Evolutionary conservation across 805 yeast species (phyloP).

Genomic region (Phaffomyces thermotolerans): DNA sequence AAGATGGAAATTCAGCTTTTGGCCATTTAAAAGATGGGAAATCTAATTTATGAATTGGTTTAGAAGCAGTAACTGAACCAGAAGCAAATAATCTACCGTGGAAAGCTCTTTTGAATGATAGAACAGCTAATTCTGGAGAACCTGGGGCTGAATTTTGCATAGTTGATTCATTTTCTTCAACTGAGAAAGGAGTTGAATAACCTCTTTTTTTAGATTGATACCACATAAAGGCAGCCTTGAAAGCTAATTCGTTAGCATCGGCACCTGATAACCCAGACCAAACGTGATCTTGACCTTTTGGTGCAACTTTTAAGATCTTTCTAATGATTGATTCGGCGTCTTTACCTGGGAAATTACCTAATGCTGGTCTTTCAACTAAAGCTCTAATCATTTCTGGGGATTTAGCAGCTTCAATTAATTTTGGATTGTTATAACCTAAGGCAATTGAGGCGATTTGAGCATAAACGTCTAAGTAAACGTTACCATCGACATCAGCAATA

Average conservation of each 20-base stretch:
- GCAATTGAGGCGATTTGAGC: slow-evolving; percentile 84
- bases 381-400: slow-evolving; percentile 67
- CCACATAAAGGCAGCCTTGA: slow-evolving; percentile 82
- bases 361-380: slow-evolving; percentile 75
- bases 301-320: slow-evolving; percentile 55
- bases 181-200: slow-evolving; percentile 47
- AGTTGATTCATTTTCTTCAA: slow-evolving; percentile 61
- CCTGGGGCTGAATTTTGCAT: slow-evolving; percentile 87
- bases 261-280: slow-evolving; percentile 84
- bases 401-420: slow-evolving; percentile 57
- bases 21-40: slow-evolving; percentile 97
- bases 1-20: slow-evolving; percentile 83
- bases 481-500: slow-evolving; percentile 76
- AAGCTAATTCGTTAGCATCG: slow-evolving; percentile 84
- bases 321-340: slow-evolving; percentile 51
- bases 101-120: slow-evolving; percentile 85
- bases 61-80: slow-evolving; percentile 85
- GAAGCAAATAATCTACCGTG: slow-evolving; percentile 94
- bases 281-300: slow-evolving; percentile 64
- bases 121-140: slow-evolving; percentile 75
- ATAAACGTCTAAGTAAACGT: slow-evolving; percentile 63
- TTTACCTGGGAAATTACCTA: slow-evolving; percentile 71
- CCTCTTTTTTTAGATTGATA: slow-evolving; percentile 68
- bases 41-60: slow-evolving; percentile 89
- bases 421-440: slow-evolving; percentile 82